These are phyloP conservation scores for Rhizoctonia solani DNA, from an alignment of 1,284 basidiomycete genomes.

Conservation along the genomic window DNA sequence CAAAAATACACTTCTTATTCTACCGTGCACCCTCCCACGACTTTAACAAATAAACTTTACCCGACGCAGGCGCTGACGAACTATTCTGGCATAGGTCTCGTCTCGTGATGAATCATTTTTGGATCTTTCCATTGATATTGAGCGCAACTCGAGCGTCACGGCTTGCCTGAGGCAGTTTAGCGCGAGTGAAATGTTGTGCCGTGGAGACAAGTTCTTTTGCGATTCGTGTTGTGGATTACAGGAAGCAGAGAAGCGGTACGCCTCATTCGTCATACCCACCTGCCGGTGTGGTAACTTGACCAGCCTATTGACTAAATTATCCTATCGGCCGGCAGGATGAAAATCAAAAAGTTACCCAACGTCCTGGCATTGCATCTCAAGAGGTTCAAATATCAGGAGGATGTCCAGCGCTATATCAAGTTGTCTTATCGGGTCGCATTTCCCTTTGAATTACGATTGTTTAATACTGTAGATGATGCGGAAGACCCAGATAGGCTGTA, in stretches of 20 bases:
- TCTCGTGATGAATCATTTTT: conserved; percentile 95
- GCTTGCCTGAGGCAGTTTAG: conserved; percentile 95
- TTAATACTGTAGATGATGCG: conserved; percentile 95
- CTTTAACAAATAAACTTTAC: no score
- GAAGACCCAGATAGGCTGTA: conserved; percentile 88
- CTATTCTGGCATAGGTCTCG: conserved; percentile 65
- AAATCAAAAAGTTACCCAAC: conserved; percentile 94
- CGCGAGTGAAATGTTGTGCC: conserved; percentile 96
- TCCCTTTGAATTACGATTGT: conserved; percentile 89
- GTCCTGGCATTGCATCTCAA: conserved; percentile 94
- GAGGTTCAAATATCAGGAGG: conserved; percentile 97
- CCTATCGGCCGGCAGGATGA: conserved; percentile 69
- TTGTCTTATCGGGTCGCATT: conserved; percentile 96
- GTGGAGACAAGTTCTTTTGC: conserved; percentile 98
- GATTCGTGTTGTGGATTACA: conserved; percentile 95
- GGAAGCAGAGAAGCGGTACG: conserved; percentile 95
- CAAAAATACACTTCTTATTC: conserved; percentile 33
- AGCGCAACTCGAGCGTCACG: conserved; percentile 94
- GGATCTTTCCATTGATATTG: conserved; percentile 97
- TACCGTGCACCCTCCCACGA: neutral
- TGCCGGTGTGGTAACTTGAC: no score
- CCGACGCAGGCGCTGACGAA: neutral
- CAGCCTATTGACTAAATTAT: conserved; percentile 4
- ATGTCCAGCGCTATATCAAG: conserved; percentile 87
- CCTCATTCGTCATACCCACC: conserved; percentile 34